Evolutionary conservation across 2,329 filamentous ascomycete genomes (phyloP), one percentile per base, ranked within the genome.

Genomic region (Ceratocystis papillata): DNA sequence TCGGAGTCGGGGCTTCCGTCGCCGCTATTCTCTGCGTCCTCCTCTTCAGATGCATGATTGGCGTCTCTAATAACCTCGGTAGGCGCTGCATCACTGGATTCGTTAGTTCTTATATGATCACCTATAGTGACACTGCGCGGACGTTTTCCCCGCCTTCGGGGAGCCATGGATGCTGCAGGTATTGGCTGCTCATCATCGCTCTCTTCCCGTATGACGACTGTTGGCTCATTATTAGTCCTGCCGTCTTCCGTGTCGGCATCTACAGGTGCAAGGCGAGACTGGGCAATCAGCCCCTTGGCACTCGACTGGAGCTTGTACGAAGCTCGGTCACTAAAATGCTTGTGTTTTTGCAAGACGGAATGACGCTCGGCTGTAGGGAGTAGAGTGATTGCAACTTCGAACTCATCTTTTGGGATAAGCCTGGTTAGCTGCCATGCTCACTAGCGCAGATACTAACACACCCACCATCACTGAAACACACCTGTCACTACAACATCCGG

Each of bases 331-430:
- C 63, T 64, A 15, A 91, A 91, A 20, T 84, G 81, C 76, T 96
- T 96, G 71, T 89, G 86, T 75, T 94, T 96, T 66, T 86, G 88
- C 67, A 97, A 81, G 46, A 99, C 79, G 44, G 90, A 89, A 77
- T 97, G 94, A 15, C 91, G 85, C 2, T 88, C 92, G 63, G 84
- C 86, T 6, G 88, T 88, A 74, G 96, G 90, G 59, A 89, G 95
- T 70, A 99, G 79, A 76, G 96, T 97, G 70, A 99, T 88, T 46
- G 91, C 89, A 15, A 96, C 90, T 73, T 97, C 91, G 73, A 96
- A 99, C 70, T 96, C 93, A 75, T 96, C 93, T 94, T 71, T 60
- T 22, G 4, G 20, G 4, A 53, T 37, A n/a, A n/a, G 5, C 17
- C 10, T 68, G 37, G 17, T 20, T 20, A 64, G 20, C 41, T 65